phyloP scores from a whole-genome alignment of 148 eudicot genomes.

The Agrostemma githago region DNA sequence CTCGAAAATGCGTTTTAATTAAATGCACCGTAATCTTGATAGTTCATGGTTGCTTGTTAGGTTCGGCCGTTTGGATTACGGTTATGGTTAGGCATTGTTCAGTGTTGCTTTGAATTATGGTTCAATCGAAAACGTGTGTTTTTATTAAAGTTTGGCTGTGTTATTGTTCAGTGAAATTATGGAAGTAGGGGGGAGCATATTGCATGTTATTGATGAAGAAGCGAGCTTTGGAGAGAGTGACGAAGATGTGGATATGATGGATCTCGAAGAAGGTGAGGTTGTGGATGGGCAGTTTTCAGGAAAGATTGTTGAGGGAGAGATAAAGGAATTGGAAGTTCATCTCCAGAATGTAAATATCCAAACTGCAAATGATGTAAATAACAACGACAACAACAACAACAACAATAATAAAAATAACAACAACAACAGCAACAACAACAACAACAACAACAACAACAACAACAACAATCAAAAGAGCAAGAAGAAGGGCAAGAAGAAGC shows the following conservation, averaged over 20 bases:
- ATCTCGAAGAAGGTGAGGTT: constrained; percentile 78
- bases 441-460: too few species aligned
- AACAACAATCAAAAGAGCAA: neutral
- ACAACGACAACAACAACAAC: neutral
- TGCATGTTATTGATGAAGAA: constrained; percentile 51
- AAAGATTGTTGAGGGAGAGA: constrained; percentile 22
- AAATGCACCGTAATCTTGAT: too few species aligned
- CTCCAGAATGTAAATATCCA: constrained; percentile 23
- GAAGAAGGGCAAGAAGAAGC: constrained; percentile 43
- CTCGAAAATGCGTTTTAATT: too few species aligned
- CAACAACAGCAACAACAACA: too few species aligned
- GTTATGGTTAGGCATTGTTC: constrained; percentile 1
- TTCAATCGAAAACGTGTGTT: neutral
- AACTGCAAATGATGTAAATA: constrained; percentile 40
- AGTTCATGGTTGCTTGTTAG: too few species aligned
- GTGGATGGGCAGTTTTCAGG: constrained; percentile 32
- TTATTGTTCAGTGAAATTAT: constrained; percentile 30
- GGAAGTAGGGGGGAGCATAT: constrained; percentile 56
- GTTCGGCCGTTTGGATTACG: neutral
- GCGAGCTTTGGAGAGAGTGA: constrained; percentile 27
- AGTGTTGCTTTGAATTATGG: neutral
- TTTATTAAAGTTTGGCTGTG: neutral
- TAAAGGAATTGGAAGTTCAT: constrained; percentile 25
- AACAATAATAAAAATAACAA: too few species aligned
- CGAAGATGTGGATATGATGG: constrained; percentile 63